Evolutionary conservation across 306 rosid genomes (phyloP).

Genomic region (Corylus americana): DNA sequence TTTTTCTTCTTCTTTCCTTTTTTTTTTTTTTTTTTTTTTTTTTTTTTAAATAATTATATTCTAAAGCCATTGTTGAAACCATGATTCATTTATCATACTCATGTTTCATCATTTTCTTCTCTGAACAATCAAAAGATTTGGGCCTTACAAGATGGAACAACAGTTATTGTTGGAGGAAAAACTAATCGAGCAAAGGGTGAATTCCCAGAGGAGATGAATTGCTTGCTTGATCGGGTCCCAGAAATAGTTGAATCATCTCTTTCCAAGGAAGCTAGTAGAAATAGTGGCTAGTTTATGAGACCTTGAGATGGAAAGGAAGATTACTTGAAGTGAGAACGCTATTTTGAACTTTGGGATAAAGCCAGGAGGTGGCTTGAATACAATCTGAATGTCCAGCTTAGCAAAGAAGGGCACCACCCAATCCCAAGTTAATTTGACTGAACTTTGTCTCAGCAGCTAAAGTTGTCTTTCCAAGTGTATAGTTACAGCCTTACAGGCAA

Average conservation of each 20-base stretch:
- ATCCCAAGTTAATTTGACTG: not conserved
- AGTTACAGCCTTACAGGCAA: not conserved
- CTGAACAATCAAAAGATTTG: conserved; percentile 65
- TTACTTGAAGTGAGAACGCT: not conserved
- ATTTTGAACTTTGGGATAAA: conserved; percentile 7
- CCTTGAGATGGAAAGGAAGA: conserved; percentile 19
- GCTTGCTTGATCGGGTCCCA: conserved; percentile 77
- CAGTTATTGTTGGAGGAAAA: conserved; percentile 79
- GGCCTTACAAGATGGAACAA: conserved; percentile 93
- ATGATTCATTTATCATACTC: not conserved
- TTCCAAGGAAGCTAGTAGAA: conserved; percentile 36
- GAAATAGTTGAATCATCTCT: conserved; percentile 66
- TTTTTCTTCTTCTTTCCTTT: not conserved
- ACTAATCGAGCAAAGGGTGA: conserved; percentile 84
- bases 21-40: not conserved
- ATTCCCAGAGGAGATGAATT: conserved; percentile 80
- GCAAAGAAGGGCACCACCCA: not conserved
- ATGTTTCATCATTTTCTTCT: conserved; percentile 18
- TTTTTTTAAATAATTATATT: no score
- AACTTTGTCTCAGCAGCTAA: not conserved
- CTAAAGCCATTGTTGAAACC: conserved; percentile 7
- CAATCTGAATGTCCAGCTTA: not conserved
- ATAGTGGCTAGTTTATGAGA: conserved; percentile 45
- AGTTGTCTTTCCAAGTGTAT: conserved; percentile 6
- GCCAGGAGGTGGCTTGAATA: not conserved